These are phyloP conservation scores for Aspergillus aculeatus DNA, from an alignment of 2,329 filamentous ascomycete genomes.

Conservation along the genomic window DNA sequence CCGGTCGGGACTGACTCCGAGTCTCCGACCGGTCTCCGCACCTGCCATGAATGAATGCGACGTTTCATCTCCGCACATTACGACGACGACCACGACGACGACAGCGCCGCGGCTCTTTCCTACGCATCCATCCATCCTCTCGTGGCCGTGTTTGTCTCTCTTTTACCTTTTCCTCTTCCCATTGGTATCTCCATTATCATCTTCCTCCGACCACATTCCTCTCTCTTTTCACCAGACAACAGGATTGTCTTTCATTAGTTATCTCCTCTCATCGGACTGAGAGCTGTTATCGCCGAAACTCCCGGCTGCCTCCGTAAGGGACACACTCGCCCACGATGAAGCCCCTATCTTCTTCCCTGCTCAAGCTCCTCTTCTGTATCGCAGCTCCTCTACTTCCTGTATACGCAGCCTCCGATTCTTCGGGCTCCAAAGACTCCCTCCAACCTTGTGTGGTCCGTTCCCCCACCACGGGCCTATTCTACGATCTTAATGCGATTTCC, in stretches of 20 bases:
- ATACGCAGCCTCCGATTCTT: slow-evolving; percentile 38
- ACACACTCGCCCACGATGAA: slow-evolving; percentile 33
- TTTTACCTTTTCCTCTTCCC: not conserved
- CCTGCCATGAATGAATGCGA: slow-evolving; percentile 9
- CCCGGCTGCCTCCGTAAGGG: slow-evolving; percentile 5
- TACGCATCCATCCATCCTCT: not conserved
- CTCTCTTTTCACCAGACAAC: not conserved
- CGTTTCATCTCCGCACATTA: slow-evolving; percentile 13
- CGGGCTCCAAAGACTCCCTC: slow-evolving; percentile 43
- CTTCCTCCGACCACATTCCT: not conserved
- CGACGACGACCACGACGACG: slow-evolving; percentile 6
- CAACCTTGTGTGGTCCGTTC: slow-evolving; percentile 63
- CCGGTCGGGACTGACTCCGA: not conserved
- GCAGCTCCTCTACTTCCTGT: slow-evolving; percentile 31
- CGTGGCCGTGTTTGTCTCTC: slow-evolving; percentile 3
- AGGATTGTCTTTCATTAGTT: not conserved
- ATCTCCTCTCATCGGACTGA: not conserved
- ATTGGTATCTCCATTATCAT: not conserved
- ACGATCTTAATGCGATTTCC: slow-evolving; percentile 60
- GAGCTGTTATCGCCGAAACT: slow-evolving; percentile 8
- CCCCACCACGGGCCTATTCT: slow-evolving; percentile 61
- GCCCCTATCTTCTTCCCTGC: slow-evolving; percentile 28
- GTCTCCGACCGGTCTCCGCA: slow-evolving; percentile 6
- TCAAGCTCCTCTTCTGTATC: slow-evolving; percentile 34
- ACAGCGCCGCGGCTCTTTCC: slow-evolving; percentile 5